These are phyloP conservation scores for Maudiozyma barnettii DNA, from an alignment of 805 yeast genomes.

Conservation along the genomic window DNA sequence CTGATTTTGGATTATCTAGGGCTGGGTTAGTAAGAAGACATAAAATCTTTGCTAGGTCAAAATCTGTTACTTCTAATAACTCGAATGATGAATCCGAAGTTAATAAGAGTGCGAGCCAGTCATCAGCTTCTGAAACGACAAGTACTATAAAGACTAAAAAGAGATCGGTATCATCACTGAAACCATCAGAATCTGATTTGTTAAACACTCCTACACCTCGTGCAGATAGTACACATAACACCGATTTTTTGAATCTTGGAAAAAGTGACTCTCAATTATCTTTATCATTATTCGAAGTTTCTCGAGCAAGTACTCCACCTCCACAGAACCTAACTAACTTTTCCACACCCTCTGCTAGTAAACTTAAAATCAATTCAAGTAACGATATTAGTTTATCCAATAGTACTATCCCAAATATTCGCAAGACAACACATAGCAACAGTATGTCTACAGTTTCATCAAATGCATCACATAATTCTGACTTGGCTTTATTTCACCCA, in stretches of 20 bases:
- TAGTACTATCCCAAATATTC: background rate
- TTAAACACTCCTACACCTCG: conserved; percentile 1
- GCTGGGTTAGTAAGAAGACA: conserved; percentile 85
- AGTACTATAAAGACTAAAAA: background rate
- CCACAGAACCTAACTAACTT: conserved; percentile 3
- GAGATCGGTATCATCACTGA: background rate
- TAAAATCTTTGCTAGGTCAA: conserved; percentile 21
- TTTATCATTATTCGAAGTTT: conserved; percentile 19
- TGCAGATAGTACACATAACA: background rate
- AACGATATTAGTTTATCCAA: background rate
- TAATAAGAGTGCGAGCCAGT: background rate
- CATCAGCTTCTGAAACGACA: conserved; percentile 4
- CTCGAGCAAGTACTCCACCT: conserved; percentile 25
- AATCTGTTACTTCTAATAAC: conserved; percentile 2
- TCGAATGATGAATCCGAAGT: background rate
- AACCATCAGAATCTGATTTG: background rate
- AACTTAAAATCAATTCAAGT: background rate
- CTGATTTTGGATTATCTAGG: conserved; percentile 90
- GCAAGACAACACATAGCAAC: conserved; percentile 1
- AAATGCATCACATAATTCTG: conserved; percentile 16
- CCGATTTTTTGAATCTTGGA: conserved; percentile 8
- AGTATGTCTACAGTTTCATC: conserved; percentile 4
- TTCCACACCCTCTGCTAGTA: conserved; percentile 3
- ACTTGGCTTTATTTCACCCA: conserved; percentile 69
- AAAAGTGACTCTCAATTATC: conserved; percentile 26